These are phyloP conservation scores for Corrigiola litoralis DNA, from an alignment of 179 eudicot species.

Conservation along the genomic window DNA sequence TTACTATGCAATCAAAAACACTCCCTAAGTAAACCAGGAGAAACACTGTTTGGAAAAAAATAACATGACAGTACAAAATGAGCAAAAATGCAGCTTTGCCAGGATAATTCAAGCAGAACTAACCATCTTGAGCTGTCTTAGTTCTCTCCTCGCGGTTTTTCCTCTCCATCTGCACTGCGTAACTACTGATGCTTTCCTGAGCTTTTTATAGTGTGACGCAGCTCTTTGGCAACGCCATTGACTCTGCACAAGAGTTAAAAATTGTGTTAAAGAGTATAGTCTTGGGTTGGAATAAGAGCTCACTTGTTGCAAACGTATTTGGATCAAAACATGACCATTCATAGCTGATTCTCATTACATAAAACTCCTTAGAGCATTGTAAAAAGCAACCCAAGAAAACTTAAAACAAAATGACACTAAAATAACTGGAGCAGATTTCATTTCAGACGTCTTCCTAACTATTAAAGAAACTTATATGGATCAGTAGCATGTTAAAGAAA, in stretches of 20 bases:
- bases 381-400: too few relatives aligned
- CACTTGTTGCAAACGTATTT: conserved; percentile 2
- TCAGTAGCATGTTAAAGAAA: conserved; percentile 8
- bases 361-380: too few relatives aligned
- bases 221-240: conserved; percentile 77
- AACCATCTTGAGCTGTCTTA: conserved; percentile 89
- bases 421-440: too few relatives aligned
- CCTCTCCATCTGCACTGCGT: conserved; percentile 96
- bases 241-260: conserved; percentile 35
- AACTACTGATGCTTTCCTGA: conserved; percentile 61
- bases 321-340: too few relatives aligned
- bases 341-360: too few relatives aligned
- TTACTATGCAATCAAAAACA: neutral
- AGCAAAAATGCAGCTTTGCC: conserved; percentile 15
- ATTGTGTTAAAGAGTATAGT: conserved; percentile 14
- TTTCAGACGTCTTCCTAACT: too few relatives aligned
- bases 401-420: too few relatives aligned
- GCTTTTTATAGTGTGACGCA: conserved; percentile 54
- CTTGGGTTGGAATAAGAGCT: conserved; percentile 10
- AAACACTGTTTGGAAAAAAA: neutral
- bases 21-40: neutral
- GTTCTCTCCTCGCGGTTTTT: conserved; percentile 57
- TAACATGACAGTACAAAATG: neutral
- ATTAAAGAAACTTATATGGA: conserved; percentile 3
- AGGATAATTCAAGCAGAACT: conserved; percentile 14